Base-by-base conservation (phyloP, 1,139 yeast species). In the Candida pseudoviswanathii region DNA sequence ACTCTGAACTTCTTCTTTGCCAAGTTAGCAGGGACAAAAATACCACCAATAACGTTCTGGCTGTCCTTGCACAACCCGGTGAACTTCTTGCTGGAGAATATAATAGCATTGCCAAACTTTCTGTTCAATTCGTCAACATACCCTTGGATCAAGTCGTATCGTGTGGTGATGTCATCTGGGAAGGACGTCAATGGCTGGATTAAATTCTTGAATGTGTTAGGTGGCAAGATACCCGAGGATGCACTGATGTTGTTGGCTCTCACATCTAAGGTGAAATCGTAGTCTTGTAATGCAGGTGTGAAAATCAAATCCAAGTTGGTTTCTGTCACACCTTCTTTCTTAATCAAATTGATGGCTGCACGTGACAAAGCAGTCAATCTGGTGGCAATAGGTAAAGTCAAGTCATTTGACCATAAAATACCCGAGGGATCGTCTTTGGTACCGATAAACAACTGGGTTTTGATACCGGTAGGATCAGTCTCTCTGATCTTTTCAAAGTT, bases 351-450 rank as follows among this genome's bases (percentile, higher is more conserved):
- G 42, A 80, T 70, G 0, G 95, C 94, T 31, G 87, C 91, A 57
- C 91, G 82, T 1, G 97, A 82, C 54, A 94, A 77, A 0, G 96
- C 94, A 0, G 98, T 92, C 55, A 92, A 71, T 70, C 99, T 82
- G 24, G 92, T 80, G 1, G 96, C 92, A 50, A 91, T 85, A 8
- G 96, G 92, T 48, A 90, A 74, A 11, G 86, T 83, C 40, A 85
- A 70, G 47, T 80, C 80, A 54, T 82, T 80, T 2, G 96, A 82
- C 94, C 96, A 94, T 52, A 88, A 65, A 34, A 85, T 82, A 45
- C 98, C 98, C 10, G 94, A 81, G 9, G 85, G 82, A 61, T 94
- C 98, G 53, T 84, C 86, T 61, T 82, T 85, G 1, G 96, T 81
- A 0, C 87, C 96, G 55, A 94, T 81, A 59, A 90, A 91, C 62